Conservation (phyloP, 495 filamentous ascomycete genomes). For the Hypoxylon subgilvum region DNA sequence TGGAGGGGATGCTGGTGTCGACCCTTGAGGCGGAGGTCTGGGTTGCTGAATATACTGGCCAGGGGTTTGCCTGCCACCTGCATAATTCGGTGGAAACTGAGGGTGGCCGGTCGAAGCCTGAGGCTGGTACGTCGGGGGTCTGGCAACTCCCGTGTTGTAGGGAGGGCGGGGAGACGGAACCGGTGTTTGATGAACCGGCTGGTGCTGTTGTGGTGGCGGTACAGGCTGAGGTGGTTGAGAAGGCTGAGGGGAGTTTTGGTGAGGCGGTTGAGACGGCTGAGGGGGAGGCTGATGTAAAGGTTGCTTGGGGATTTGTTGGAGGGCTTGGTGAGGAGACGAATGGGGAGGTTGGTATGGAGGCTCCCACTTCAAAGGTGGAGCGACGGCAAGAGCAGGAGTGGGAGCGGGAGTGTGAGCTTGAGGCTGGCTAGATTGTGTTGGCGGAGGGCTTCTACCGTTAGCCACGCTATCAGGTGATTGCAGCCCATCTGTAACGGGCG, state of each 20-base stretch:
- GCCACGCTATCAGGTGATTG: slow-evolving; percentile 37
- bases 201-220: slow-evolving; percentile 26
- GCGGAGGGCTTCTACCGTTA: slow-evolving; percentile 37
- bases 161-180: slow-evolving; percentile 38
- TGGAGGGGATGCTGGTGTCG: slow-evolving; percentile 33
- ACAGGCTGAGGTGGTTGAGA: slow-evolving; percentile 14
- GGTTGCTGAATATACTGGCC: slow-evolving; percentile 33
- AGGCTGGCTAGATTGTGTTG: slow-evolving; percentile 34
- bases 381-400: slow-evolving; percentile 8
- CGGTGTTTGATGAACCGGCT: slow-evolving; percentile 35
- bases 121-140: slow-evolving; percentile 34
- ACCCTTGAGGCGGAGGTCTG: slow-evolving; percentile 21
- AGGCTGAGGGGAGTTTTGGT: slow-evolving; percentile 23
- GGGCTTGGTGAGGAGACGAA: slow-evolving; percentile 25
- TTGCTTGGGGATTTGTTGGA: slow-evolving; percentile 27
- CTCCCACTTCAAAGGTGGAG: slow-evolving; percentile 55
- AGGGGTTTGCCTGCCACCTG: slow-evolving; percentile 26
- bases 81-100: slow-evolving; percentile 34
- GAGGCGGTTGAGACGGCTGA: slow-evolving; percentile 33
- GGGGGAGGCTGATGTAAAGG: slow-evolving; percentile 35
- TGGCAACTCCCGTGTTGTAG: slow-evolving; percentile 30
- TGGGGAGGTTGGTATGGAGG: slow-evolving; percentile 52
- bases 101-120: slow-evolving; percentile 29
- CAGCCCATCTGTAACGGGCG: slow-evolving; percentile 38
- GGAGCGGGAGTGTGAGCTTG: slow-evolving; percentile 34